These are phyloP conservation scores for Rhodomyrtus tomentosa DNA, from an alignment of 345 rosid species.

Conservation along the genomic window DNA sequence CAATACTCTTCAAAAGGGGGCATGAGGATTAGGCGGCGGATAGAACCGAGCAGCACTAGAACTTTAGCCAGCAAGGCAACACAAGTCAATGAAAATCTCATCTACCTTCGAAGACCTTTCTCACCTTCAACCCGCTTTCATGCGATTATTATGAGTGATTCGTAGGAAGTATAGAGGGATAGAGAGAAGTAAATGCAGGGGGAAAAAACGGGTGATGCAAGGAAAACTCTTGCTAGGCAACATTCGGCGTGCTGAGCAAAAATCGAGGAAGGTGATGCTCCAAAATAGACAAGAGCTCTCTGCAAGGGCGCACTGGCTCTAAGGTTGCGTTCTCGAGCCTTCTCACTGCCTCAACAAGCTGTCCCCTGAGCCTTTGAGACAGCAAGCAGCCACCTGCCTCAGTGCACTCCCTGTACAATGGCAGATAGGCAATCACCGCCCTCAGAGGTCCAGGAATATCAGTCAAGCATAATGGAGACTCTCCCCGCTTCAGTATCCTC, in stretches of 20 bases:
- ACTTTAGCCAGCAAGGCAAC: background rate
- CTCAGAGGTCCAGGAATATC: slow-evolving; percentile 77
- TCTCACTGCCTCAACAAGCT: slow-evolving; percentile 64
- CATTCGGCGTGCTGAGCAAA: slow-evolving; percentile 15
- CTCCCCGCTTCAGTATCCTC: slow-evolving; percentile 58
- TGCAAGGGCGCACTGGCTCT: slow-evolving; percentile 37
- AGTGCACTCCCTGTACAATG: slow-evolving; percentile 69
- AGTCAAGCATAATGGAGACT: slow-evolving; percentile 55
- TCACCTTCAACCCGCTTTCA: background rate
- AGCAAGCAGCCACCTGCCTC: slow-evolving; percentile 48
- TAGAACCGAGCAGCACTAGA: background rate
- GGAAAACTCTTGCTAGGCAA: background rate
- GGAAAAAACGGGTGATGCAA: background rate
- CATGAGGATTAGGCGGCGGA: background rate
- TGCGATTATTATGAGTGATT: background rate
- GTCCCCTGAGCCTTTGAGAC: slow-evolving; percentile 74
- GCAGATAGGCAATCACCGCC: slow-evolving; percentile 71
- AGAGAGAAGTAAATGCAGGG: background rate
- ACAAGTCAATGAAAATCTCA: background rate
- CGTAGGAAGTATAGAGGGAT: background rate
- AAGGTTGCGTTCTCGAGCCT: slow-evolving; percentile 48
- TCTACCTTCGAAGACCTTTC: background rate
- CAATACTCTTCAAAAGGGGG: background rate
- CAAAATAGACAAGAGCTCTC: slow-evolving; percentile 51
- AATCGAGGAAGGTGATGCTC: slow-evolving; percentile 81